Conservation (phyloP, 305 asterid species). For the Striga hermonthica region DNA sequence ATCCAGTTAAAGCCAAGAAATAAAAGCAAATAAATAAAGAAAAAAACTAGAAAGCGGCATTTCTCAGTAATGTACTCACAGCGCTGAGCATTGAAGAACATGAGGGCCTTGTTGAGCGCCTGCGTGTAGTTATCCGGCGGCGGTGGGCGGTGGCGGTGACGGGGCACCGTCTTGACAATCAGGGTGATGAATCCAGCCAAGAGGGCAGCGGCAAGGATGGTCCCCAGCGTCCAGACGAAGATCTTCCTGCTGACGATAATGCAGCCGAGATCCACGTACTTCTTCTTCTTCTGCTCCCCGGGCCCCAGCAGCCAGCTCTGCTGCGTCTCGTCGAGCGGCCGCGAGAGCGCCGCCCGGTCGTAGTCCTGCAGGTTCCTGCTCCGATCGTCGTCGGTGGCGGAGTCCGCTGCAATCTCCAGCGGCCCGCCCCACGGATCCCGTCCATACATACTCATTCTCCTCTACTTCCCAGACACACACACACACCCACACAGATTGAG, state of each 20-base stretch:
- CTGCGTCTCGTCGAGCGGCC: slow-evolving; percentile 88
- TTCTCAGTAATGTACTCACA: slow-evolving; percentile 44
- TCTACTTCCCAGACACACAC: no score
- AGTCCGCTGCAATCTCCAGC: slow-evolving; percentile 70
- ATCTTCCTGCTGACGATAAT: slow-evolving; percentile 78
- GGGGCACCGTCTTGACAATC: slow-evolving; percentile 79
- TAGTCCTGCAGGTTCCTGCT: slow-evolving; percentile 60
- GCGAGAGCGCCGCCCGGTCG: slow-evolving; percentile 83
- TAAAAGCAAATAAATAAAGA: not conserved
- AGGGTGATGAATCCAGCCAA: slow-evolving; percentile 64
- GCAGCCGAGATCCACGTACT: slow-evolving; percentile 95
- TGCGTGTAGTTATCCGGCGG: slow-evolving; percentile 88
- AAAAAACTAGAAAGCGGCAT: not conserved
- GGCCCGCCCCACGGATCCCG: slow-evolving; percentile 90
- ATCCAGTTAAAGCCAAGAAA: not conserved
- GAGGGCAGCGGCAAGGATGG: slow-evolving; percentile 64
- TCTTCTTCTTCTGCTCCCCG: slow-evolving; percentile 94
- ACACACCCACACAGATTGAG: not conserved
- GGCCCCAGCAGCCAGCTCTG: slow-evolving; percentile 98
- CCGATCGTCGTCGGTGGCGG: slow-evolving; percentile 82
- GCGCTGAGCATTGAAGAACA: slow-evolving; percentile 88
- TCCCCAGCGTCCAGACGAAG: slow-evolving; percentile 76
- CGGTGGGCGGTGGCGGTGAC: slow-evolving; percentile 63
- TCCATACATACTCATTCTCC: slow-evolving; percentile 53
- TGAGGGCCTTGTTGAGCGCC: slow-evolving; percentile 81